Conservation (phyloP, 2,329 filamentous ascomycete genomes). For the Myriosclerotinia scirpicola region DNA sequence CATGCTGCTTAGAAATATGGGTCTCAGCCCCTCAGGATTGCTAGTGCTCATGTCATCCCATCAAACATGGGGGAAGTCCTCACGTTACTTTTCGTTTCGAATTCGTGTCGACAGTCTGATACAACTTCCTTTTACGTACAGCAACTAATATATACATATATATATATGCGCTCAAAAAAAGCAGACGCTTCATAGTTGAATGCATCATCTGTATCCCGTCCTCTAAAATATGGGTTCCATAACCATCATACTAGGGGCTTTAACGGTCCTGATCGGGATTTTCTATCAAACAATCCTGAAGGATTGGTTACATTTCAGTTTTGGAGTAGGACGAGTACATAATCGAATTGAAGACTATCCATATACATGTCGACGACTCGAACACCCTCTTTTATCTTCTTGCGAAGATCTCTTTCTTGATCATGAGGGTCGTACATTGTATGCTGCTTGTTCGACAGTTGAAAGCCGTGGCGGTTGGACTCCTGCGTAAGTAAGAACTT, state of each 20-base stretch:
- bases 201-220: not conserved
- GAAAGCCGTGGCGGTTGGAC: constrained; percentile 1
- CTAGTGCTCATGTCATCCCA: not conserved
- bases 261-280: constrained; percentile 16
- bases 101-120: not conserved
- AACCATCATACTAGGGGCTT: not conserved
- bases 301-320: constrained; percentile 35
- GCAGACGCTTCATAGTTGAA: not conserved
- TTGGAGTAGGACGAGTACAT: constrained; percentile 40
- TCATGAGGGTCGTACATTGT: constrained; percentile 34
- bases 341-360: constrained; percentile 41
- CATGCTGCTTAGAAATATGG: too few species aligned
- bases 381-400: constrained; percentile 32
- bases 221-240: not conserved
- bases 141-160: not conserved
- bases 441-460: constrained; percentile 34
- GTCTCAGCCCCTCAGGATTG: not conserved
- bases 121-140: not conserved
- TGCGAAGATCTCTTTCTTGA: constrained; percentile 40
- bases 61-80: not conserved
- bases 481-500: not conserved
- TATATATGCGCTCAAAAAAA: not conserved
- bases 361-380: constrained; percentile 32
- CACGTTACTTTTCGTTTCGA: not conserved
- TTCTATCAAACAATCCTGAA: constrained; percentile 40